These are phyloP conservation scores for Pyrenophora tritici-repentis DNA, from an alignment of 2,329 filamentous ascomycete genomes.

Conservation along the genomic window DNA sequence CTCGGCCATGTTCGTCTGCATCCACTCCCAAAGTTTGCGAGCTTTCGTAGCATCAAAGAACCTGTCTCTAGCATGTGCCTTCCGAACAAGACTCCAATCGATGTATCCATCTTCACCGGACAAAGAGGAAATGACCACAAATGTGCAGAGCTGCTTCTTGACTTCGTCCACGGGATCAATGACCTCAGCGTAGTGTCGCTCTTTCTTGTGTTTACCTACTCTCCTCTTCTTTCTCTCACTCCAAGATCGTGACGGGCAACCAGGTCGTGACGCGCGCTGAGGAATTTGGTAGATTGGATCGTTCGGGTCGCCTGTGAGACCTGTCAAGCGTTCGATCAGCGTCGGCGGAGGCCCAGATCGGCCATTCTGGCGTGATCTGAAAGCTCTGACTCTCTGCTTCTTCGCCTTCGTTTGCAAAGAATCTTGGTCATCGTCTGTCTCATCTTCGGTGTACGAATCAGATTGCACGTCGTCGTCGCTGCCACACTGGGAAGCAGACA, in stretches of 20 bases:
- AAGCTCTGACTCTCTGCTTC: constrained; percentile 8
- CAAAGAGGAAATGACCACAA: constrained; percentile 41
- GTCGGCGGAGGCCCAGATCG: constrained; percentile 26
- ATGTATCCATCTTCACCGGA: constrained; percentile 43
- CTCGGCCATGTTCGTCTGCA: constrained; percentile 38
- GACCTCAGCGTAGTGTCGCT: constrained; percentile 20
- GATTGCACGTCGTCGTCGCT: constrained; percentile 18
- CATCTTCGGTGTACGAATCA: constrained; percentile 18
- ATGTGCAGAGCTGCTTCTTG: constrained; percentile 40
- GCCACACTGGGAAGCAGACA: constrained; percentile 4
- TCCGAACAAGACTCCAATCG: constrained; percentile 52
- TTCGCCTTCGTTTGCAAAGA: constrained; percentile 7
- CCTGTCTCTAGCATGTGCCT: constrained; percentile 45
- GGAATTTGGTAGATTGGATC: constrained; percentile 33
- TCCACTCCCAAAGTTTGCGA: constrained; percentile 48
- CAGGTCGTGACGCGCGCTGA: constrained; percentile 7
- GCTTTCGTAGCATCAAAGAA: constrained; percentile 41
- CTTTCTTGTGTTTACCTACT: constrained; percentile 17
- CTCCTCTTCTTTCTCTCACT: constrained; percentile 19
- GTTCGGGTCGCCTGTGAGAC: constrained; percentile 41
- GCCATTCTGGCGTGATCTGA: constrained; percentile 11
- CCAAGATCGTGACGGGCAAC: constrained; percentile 11
- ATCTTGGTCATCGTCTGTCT: not conserved
- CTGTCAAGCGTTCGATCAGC: constrained; percentile 41
- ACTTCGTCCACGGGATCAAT: constrained; percentile 30